Evolutionary conservation across 2,329 filamentous ascomycete genomes (phyloP).

Genomic region (Colletotrichum sp.): DNA sequence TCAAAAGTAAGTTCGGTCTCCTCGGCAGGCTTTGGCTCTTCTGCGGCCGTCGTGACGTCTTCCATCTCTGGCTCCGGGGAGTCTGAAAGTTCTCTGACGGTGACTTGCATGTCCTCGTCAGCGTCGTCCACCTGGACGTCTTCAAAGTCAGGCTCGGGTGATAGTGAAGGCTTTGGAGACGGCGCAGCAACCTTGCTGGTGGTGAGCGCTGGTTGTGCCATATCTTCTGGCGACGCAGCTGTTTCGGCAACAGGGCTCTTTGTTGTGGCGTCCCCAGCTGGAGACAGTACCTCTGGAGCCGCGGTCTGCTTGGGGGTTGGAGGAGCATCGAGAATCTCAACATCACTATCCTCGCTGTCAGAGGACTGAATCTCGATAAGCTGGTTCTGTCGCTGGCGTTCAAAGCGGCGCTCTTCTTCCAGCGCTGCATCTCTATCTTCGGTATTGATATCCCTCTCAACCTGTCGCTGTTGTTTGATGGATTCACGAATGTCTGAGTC

Average conservation of each 20-base stretch:
- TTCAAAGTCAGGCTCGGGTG: conserved; percentile 38
- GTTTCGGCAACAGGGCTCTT: not conserved
- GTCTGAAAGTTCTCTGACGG: conserved; percentile 23
- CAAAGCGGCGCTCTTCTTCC: conserved; percentile 57
- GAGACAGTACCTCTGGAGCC: not conserved
- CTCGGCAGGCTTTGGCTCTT: not conserved
- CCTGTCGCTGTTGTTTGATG: conserved; percentile 61
- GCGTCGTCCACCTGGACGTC: conserved; percentile 33
- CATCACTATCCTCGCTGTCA: conserved; percentile 60
- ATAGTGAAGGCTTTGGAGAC: not conserved
- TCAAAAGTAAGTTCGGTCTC: conserved; percentile 21
- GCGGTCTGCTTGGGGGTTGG: conserved; percentile 32
- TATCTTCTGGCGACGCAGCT: not conserved
- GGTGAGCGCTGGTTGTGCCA: not conserved
- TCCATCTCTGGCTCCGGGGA: conserved; percentile 16
- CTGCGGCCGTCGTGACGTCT: not conserved
- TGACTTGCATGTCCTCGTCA: conserved; percentile 34
- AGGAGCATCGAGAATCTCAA: conserved; percentile 61
- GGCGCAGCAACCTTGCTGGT: not conserved
- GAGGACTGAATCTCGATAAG: conserved; percentile 69
- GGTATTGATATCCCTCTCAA: conserved; percentile 66
- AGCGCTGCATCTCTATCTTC: conserved; percentile 63
- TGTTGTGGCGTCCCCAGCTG: conserved; percentile 13
- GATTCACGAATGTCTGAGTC: conserved; percentile 70
- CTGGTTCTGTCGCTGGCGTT: conserved; percentile 47